Evolutionary conservation across 352 stramenopile genomes (phyloP), one percentile per base, ranked within the genome.

Genomic region (Phytopythium vexans): DNA sequence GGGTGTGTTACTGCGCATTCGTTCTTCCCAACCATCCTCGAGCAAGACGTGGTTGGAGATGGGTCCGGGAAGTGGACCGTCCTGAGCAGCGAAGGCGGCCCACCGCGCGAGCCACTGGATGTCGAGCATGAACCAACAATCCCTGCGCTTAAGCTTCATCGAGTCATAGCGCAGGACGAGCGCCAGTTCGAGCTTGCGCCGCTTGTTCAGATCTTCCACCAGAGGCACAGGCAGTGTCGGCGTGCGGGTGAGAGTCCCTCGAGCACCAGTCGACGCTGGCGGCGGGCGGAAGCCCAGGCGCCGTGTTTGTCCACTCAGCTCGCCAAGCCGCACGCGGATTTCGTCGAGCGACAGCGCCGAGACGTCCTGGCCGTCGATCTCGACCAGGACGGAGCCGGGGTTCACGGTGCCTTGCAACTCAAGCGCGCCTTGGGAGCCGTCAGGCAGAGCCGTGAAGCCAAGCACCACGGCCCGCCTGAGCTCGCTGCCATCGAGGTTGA

Each of bases 91-190:
- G 51, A 80, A 92, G 1, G 58, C 50, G 14, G 71, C 71, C 81
- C 81, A 92, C 11, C 66, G 67, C 43, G 74, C 69, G 66, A 92
- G 87, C 81, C 81, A 92, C 42, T 71, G 52, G 8, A 66, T 62
- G 39, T 83, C 59, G 21, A 92, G 49, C 7, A 84, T 54, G 49
- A 92, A 72, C 81, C 81, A 92, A 68, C 77, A 89, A 68, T 92
- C 76, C 54, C 76, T 74, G 37, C 73, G 76, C 52, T 72, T 75
- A 50, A 89, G 55, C 50, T 70, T 72, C 37, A 69, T 69, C 38
- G 61, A 56, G 60, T 92, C 81, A 55, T 72, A 65, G 36, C 65
- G 76, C 51, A 85, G 71, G 33, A 92, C 49, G 27, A 89, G 58
- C 46, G 64, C 54, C 0, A 89, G 54, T 53, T 92, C 81, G 7